Base-by-base conservation (phyloP, 306 rosid genomes). In the Malus sieversii region DNA sequence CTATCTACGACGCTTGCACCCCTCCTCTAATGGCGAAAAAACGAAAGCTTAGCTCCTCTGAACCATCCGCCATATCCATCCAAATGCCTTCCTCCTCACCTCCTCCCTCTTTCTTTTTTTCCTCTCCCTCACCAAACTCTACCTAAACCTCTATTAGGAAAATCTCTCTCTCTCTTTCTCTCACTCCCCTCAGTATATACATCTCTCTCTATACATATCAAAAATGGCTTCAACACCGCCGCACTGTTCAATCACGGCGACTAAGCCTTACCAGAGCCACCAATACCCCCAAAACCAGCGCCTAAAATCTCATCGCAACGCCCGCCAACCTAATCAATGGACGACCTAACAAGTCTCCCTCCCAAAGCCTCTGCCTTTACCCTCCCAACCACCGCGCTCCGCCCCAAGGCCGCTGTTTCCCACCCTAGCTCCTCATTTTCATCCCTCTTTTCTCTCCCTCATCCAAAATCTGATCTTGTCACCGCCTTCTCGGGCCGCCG, bases 401-500 rank as follows among this genome's bases (percentile, higher is more conserved):
- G 52, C 75, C 79, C 46, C 65, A 52, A 71, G 32, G 3, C 46
- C 84, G 18, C 32, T 72, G 62, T 25, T 65, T 73, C 40, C 77
- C 79, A 38, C 30, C 25, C 91, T 29, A 16, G 84, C 79, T 79
- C 88, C 22, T 81, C 79, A 66, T 82, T 91, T 59, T 80, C 88
- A 1, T 78, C 90, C n/a, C 73, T 91, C 14, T 81, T 88, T 8
- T 66, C 88, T 14, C 70, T 85, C 4, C 87, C 84, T 2, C 53
- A 81, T 70, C 80, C 85, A 30, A 78, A 80, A 35, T 84, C 91
- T 3, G 86, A 80, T 33, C 91, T 92, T 1, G 90, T 84, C 4
- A 78, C 88, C 2, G 96, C 82, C 48, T 95, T 95, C 63, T 87
- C 98, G 0, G 97, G 96, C 63, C 89, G 95, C 68, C 93, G 91